Evolutionary conservation across 1,284 basidiomycete genomes (phyloP).

Genomic region (Sporisorium reilianum): DNA sequence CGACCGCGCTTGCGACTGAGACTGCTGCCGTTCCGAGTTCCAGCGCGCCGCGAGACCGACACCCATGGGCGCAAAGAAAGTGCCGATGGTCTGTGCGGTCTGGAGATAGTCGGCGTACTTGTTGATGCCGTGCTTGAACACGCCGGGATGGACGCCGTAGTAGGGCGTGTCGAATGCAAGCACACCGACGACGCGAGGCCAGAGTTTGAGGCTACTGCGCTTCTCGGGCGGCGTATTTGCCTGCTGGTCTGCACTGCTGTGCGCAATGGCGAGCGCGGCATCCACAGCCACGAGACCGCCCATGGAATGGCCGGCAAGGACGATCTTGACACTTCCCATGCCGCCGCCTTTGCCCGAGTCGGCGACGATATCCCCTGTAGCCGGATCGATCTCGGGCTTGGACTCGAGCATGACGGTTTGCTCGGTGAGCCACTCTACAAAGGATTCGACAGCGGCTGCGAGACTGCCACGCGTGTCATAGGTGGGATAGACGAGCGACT

Average conservation of each 20-base stretch:
- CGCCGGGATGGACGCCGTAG: constrained; percentile 78
- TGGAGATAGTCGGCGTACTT: constrained; percentile 81
- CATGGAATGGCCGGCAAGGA: constrained; percentile 85
- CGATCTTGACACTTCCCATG: constrained; percentile 73
- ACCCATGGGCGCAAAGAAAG: constrained; percentile 69
- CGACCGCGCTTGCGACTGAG: constrained; percentile 2
- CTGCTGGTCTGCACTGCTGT: constrained; percentile 25
- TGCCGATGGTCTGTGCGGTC: constrained; percentile 74
- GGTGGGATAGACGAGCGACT: constrained; percentile 85
- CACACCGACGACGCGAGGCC: constrained; percentile 84
- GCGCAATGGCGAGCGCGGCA: constrained; percentile 73
- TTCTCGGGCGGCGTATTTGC: constrained; percentile 7
- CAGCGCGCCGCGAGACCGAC: constrained; percentile 73
- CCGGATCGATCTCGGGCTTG: constrained; percentile 46
- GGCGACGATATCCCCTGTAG: constrained; percentile 30
- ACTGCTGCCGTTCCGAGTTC: constrained; percentile 55
- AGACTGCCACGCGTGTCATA: constrained; percentile 78
- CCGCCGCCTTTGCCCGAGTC: constrained; percentile 52
- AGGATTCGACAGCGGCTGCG: constrained; percentile 48
- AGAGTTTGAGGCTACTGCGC: constrained; percentile 74
- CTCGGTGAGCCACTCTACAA: constrained; percentile 69
- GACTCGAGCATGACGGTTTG: constrained; percentile 87
- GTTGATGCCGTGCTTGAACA: constrained; percentile 85
- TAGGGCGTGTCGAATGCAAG: constrained; percentile 86
- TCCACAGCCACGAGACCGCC: constrained; percentile 79